These are phyloP conservation scores for Sporisorium exsertum DNA, from an alignment of 1,284 basidiomycete genomes.

Conservation along the genomic window DNA sequence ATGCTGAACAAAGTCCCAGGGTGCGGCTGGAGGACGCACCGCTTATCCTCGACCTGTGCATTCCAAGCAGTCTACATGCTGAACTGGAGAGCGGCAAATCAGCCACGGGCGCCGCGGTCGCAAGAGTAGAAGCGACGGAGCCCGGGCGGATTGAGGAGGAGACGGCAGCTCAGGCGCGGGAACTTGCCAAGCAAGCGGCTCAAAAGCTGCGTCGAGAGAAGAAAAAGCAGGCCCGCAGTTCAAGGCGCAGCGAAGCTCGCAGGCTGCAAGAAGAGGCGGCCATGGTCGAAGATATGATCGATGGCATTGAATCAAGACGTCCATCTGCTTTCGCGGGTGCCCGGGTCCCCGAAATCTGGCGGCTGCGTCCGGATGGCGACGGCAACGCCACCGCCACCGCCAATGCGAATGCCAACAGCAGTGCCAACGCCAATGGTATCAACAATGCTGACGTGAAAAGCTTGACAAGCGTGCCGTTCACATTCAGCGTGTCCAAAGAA, in stretches of 20 bases:
- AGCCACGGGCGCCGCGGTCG: not conserved
- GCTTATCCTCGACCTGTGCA: conserved; percentile 32
- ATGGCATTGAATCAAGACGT: conserved; percentile 17
- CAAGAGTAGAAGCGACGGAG: not conserved
- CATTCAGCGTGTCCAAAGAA: conserved; percentile 28
- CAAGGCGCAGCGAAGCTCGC: conserved; percentile 24
- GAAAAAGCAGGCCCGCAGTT: conserved; percentile 17
- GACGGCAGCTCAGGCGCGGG: conserved; percentile 11
- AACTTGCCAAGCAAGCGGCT: conserved; percentile 22
- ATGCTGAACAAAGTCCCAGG: not conserved
- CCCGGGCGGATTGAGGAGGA: conserved; percentile 20
- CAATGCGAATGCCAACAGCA: not conserved
- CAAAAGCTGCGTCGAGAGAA: conserved; percentile 19
- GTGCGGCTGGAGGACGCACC: conserved; percentile 14
- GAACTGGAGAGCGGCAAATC: not conserved
- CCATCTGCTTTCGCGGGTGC: not conserved
- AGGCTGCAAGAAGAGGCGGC: conserved; percentile 28
- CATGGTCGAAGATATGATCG: conserved; percentile 35
- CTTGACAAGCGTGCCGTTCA: conserved; percentile 13
- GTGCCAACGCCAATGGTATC: not conserved
- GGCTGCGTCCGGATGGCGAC: conserved; percentile 13
- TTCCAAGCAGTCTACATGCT: conserved; percentile 11
- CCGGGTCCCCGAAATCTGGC: conserved; percentile 7
- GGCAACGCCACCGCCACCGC: not conserved
- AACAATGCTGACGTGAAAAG: not conserved